Base-by-base conservation (phyloP, 768 basidiomycete species). In the Termitomyces sp. region DNA sequence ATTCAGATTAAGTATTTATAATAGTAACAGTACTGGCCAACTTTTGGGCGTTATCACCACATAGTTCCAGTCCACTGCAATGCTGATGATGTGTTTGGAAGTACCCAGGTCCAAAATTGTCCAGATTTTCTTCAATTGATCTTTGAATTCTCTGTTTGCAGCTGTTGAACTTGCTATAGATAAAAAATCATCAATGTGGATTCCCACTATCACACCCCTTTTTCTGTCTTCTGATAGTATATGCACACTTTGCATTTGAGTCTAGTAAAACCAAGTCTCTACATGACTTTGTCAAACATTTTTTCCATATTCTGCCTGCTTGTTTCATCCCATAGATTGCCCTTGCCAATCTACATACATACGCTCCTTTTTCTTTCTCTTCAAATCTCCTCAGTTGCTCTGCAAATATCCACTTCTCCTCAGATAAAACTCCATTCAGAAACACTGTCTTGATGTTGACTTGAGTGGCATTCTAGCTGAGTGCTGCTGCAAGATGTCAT, bases 381-480 rank as follows among this genome's bases (percentile, higher is more conserved):
- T 66, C 61, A n/a, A n/a, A n/a, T n/a, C n/a, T n/a, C n/a, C n/a
- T n/a, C n/a, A n/a, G n/a, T n/a, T n/a, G n/a, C n/a, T n/a, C n/a
- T n/a, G n/a, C n/a, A n/a, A n/a, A 39, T 69, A 73, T 1, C 75
- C 72, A 0, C 65, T 60, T 0, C 27, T 50, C 45, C 45, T 64
- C n/a, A n/a, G n/a, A n/a, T n/a, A n/a, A n/a, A n/a, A n/a, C n/a
- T n/a, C n/a, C n/a, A n/a, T n/a, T n/a, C n/a, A n/a, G n/a, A n/a
- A n/a, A n/a, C n/a, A n/a, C n/a, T n/a, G n/a, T n/a, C n/a, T n/a
- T n/a, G n/a, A n/a, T n/a, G n/a, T n/a, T n/a, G n/a, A n/a, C n/a
- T n/a, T n/a, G n/a, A n/a, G n/a, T n/a, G 1, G 74, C 61, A 15
- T 75, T 73, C 73, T 70, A 78, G 36, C 70, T 71, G 0, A 68